A percentile compares a stretch with the other conserved stretches of the same genome.
Conservation (phyloP, 2,329 filamentous ascomycete species). For the Blastomyces gilchristii region DNA sequence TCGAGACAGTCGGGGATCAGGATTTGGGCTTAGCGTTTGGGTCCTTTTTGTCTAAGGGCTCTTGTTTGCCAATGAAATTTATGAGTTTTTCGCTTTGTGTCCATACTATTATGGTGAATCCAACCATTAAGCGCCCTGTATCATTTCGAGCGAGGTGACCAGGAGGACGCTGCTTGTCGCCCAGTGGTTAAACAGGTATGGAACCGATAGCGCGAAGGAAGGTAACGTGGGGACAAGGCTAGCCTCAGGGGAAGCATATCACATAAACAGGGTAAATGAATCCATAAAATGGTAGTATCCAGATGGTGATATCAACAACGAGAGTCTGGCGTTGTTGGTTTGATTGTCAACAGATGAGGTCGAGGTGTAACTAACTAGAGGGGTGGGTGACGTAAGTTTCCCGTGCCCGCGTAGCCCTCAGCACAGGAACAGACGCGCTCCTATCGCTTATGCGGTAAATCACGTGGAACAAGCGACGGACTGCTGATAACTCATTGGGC, state of each 20-base stretch:
- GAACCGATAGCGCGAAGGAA: conserved; percentile 1
- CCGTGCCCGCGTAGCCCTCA: neutral
- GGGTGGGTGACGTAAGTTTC: neutral
- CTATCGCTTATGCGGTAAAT: neutral
- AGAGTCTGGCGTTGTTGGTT: neutral
- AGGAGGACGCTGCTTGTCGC: neutral
- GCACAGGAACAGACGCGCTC: neutral
- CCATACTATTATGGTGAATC: conserved; percentile 7
- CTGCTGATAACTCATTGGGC: no score
- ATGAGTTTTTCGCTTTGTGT: conserved; percentile 1
- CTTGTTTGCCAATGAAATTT: conserved; percentile 15
- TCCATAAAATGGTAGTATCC: neutral
- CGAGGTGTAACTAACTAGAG: neutral
- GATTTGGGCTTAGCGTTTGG: conserved; percentile 16
- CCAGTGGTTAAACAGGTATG: neutral
- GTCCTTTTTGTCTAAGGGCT: conserved; percentile 14
- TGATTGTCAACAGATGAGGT: neutral
- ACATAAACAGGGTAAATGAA: neutral
- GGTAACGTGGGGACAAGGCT: neutral
- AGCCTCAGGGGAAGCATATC: neutral
- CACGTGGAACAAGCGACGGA: no score
- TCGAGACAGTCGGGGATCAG: conserved; percentile 11
- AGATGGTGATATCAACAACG: neutral
- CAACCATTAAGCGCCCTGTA: conserved; percentile 9
- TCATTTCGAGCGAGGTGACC: neutral